Evolutionary conservation across 1,284 basidiomycete species (phyloP).

Genomic region (Cryptococcus maquisensis): DNA sequence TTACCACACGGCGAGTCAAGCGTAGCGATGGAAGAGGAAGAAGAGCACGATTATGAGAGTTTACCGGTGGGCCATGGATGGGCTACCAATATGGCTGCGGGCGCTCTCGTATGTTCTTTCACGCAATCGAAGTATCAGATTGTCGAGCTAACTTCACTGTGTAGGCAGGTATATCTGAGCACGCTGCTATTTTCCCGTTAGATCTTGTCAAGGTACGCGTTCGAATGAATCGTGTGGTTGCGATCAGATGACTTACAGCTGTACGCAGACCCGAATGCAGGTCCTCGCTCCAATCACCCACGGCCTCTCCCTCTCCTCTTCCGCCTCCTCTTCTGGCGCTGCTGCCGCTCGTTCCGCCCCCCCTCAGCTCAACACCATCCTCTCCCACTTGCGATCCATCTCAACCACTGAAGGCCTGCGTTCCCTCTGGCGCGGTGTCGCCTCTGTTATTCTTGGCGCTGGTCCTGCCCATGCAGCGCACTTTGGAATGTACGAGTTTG

Average conservation of each 20-base stretch:
- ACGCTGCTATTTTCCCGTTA: conserved; percentile 97
- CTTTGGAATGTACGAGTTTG: conserved; percentile 92
- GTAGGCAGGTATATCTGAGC: conserved; percentile 96
- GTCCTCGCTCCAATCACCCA: conserved; percentile 59
- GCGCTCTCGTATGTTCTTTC: conserved; percentile 70
- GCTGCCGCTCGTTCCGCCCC: conserved; percentile 36
- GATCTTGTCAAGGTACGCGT: conserved; percentile 87
- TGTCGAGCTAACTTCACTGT: background rate
- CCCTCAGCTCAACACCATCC: conserved; percentile 34
- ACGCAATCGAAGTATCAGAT: background rate
- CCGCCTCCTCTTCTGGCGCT: conserved; percentile 71
- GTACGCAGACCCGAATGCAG: conserved; percentile 91
- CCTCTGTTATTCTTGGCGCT: conserved; percentile 93
- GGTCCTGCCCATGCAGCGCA: conserved; percentile 98
- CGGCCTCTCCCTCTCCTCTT: conserved; percentile 51
- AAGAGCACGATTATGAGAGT: conserved; percentile 50
- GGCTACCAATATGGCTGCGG: conserved; percentile 91
- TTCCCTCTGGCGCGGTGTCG: conserved; percentile 92
- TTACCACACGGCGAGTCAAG: conserved; percentile 19
- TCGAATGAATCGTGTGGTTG: background rate
- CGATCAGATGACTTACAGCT: background rate
- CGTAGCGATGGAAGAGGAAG: conserved; percentile 25
- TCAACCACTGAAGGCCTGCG: conserved; percentile 87
- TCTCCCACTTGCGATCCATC: conserved; percentile 52
- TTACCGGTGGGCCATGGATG: conserved; percentile 48